Percentiles rank a stretch among this genome's conserved stretches.
phyloP scores from a whole-genome alignment of 2,329 filamentous ascomycete species.

The Tolypocladium guangdongense region DNA sequence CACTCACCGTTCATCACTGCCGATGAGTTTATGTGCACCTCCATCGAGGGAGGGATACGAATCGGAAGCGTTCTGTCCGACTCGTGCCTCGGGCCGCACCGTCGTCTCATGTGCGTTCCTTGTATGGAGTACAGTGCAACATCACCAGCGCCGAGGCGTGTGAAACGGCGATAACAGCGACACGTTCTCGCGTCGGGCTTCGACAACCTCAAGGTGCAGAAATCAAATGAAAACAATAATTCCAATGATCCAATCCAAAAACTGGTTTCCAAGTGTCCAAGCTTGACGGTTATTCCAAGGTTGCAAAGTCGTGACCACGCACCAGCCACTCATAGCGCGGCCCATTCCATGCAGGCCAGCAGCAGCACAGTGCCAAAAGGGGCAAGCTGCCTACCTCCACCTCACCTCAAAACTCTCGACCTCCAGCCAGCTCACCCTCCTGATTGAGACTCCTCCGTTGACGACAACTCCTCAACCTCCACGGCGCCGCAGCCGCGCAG shows the following conservation, averaged over 20 bases:
- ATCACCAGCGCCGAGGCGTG: not conserved
- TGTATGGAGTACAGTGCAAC: not conserved
- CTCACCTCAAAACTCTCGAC: not conserved
- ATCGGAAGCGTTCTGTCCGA: not conserved
- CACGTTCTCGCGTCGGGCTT: not conserved
- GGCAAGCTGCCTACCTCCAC: not conserved
- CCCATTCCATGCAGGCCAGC: not conserved
- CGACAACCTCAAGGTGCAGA: not conserved
- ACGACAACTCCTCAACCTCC: not conserved
- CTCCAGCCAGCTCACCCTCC: not conserved
- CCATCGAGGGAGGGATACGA: not conserved
- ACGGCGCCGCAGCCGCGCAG: not conserved
- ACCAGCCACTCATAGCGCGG: not conserved
- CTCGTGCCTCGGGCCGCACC: not conserved
- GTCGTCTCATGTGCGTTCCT: not conserved
- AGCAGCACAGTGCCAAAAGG: not conserved
- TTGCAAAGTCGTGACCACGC: not conserved
- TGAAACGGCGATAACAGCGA: too few relatives aligned
- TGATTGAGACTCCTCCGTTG: not conserved
- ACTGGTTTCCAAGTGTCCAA: not conserved
- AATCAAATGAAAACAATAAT: not conserved
- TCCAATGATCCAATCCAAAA: not conserved
- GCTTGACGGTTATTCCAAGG: not conserved
- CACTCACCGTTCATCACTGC: not conserved
- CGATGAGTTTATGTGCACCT: not conserved